Base-by-base conservation (phyloP, 306 rosid genomes). In the Adenanthera pavonina region DNA sequence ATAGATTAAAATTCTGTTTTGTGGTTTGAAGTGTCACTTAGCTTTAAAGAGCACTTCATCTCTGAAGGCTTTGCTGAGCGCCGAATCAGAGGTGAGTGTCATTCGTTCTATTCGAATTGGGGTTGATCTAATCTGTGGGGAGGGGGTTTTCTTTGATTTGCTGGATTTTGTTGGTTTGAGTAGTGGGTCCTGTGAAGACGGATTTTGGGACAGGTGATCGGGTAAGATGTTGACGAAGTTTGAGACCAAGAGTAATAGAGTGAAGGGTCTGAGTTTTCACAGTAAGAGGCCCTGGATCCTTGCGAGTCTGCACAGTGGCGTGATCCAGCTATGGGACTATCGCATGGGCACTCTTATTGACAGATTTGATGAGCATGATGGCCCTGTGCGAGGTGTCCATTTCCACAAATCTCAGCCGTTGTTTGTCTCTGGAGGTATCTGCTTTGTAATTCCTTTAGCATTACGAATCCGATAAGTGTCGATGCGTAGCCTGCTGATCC, bases 221-320 rank as follows among this genome's bases (percentile, higher is more conserved):
- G 13, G 64, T 74, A 89, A 87, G 88, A 95, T 95, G 98, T 84
- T 95, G 97, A 95, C 98, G 43, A 95, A 95, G 89, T 92, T 95
- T 76, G 98, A 95, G 87, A 95, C 98, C 53, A 95, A 95, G 87
- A 95, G 98, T 84, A 95, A 95, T 77, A 89, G 97, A 90, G 98
- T 95, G 76, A 95, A 95, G 92, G 98, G 98, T 70, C 85, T 95
- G 84, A 95, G 98, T 89, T 95, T 95, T 86, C 98, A 95, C 78
- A 88, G 80, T 71, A 95, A 95, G 89, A 88, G 98, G 81, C 98
- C 98, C 0, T 95, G 98, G 98, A 88, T 95, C 89, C 94, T 95
- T n/a, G 97, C 98, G 48, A 95, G 98, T 91, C 98, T 95, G 78
- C 98, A 95, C 89, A 92, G 97, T 70, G 98, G 98, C 14, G 98